Conservation (phyloP, 2,329 filamentous ascomycete genomes). For the Oidium heveae region DNA sequence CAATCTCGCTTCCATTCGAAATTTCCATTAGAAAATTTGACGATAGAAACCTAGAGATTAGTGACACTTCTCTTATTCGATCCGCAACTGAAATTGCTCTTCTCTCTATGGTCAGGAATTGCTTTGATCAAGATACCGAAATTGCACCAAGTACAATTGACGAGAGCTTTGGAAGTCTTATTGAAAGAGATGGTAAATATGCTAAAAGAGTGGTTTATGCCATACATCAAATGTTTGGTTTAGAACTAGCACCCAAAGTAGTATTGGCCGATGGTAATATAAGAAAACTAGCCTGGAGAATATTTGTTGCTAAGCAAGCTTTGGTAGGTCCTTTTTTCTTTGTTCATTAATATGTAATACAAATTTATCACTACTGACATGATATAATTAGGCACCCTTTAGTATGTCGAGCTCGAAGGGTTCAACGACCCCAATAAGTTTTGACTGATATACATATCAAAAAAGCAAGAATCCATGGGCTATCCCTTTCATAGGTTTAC, state of each 20-base stretch:
- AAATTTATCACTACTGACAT: background rate
- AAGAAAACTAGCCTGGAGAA: slow-evolving; percentile 73
- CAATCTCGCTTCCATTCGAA: slow-evolving; percentile 81
- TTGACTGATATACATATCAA: no score
- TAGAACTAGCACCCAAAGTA: slow-evolving; percentile 82
- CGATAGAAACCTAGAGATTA: slow-evolving; percentile 37
- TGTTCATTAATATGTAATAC: background rate
- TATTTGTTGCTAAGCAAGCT: slow-evolving; percentile 89
- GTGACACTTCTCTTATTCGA: slow-evolving; percentile 35
- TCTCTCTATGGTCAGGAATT: slow-evolving; percentile 68
- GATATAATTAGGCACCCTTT: slow-evolving; percentile 10
- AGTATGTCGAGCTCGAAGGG: slow-evolving; percentile 14
- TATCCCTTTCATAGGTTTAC: no score
- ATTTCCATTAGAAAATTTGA: slow-evolving; percentile 63
- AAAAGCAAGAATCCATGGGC: no score
- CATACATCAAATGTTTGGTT: slow-evolving; percentile 87
- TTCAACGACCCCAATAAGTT: no score
- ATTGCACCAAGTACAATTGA: slow-evolving; percentile 61
- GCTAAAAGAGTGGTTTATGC: slow-evolving; percentile 79
- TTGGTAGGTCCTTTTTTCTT: slow-evolving; percentile 27
- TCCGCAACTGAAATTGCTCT: slow-evolving; percentile 50
- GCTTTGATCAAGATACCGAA: slow-evolving; percentile 73
- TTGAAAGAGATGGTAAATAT: slow-evolving; percentile 74
- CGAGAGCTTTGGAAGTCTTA: slow-evolving; percentile 61
- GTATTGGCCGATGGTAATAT: slow-evolving; percentile 83